phyloP scores from a whole-genome alignment of 495 filamentous ascomycete genomes.

The Podospora anserina region DNA sequence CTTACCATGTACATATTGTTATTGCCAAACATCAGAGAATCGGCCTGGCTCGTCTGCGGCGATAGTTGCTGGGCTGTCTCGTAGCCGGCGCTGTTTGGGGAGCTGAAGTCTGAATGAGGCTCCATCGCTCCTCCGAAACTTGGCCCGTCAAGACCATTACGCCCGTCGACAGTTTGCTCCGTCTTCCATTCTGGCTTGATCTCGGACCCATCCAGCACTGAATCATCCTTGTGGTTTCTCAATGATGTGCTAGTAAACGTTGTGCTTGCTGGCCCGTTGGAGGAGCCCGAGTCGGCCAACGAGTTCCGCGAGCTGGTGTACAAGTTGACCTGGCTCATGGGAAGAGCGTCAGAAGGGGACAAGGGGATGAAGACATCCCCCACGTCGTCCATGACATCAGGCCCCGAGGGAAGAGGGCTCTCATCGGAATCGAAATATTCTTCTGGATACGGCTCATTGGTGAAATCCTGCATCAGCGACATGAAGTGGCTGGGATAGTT shows the following conservation, averaged over 20 bases:
- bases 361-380: background rate
- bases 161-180: background rate
- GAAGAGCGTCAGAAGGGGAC: background rate
- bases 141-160: background rate
- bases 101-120: background rate
- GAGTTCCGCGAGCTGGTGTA: background rate
- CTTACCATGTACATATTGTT: background rate
- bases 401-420: background rate
- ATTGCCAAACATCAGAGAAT: background rate
- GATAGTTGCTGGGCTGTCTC: slow-evolving; percentile 2
- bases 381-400: background rate
- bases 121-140: background rate
- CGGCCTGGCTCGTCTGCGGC: background rate
- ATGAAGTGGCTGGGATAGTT: background rate
- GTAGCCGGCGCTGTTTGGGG: background rate
- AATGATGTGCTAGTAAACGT: background rate
- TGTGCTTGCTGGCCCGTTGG: background rate
- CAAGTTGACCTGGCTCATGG: background rate
- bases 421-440: slow-evolving; percentile 2
- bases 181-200: background rate
- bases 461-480: background rate
- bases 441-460: background rate
- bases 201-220: slow-evolving; percentile 11
- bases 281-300: background rate
- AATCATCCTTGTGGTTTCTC: background rate